These are phyloP conservation scores for Kappamyces sp. DNA, from an alignment of 192 early-diverging fungal species.

Conservation along the genomic window DNA sequence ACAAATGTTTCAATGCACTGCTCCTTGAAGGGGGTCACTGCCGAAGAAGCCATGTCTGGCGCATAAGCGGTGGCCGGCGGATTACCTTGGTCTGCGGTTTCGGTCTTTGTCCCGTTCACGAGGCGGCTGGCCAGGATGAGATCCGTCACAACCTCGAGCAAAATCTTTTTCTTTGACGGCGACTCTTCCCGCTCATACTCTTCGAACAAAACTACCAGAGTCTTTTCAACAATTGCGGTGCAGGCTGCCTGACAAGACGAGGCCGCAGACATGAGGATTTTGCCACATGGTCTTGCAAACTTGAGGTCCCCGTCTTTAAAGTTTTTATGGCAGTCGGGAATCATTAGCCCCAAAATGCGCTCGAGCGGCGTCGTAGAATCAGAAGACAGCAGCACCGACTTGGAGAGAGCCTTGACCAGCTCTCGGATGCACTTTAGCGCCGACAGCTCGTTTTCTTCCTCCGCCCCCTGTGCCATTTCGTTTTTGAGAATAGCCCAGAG, in stretches of 20 bases:
- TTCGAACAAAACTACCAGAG: constrained; percentile 8
- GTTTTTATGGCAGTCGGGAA: constrained; percentile 30
- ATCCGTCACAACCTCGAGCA: constrained; percentile 18
- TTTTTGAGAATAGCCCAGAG: constrained; percentile 70
- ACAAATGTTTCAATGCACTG: constrained; percentile 7
- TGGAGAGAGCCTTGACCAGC: constrained; percentile 58
- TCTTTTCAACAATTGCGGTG: constrained; percentile 5
- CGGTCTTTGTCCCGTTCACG: constrained; percentile 8
- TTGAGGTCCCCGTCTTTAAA: constrained; percentile 35
- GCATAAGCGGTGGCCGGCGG: too few relatives aligned
- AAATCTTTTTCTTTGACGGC: constrained; percentile 10
- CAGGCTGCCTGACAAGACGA: constrained; percentile 23
- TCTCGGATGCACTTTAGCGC: constrained; percentile 57
- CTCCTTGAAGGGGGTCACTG: constrained; percentile 4
- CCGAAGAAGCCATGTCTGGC: too few relatives aligned
- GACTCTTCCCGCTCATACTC: background rate
- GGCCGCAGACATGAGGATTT: constrained; percentile 27
- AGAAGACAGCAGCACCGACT: constrained; percentile 20
- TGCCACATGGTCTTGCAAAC: constrained; percentile 29
- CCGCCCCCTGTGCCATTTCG: constrained; percentile 73
- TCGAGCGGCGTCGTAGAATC: constrained; percentile 21
- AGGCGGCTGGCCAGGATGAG: background rate
- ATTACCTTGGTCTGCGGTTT: too few relatives aligned
- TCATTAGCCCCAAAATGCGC: constrained; percentile 23
- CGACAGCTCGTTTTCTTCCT: constrained; percentile 58